Percentiles rank a stretch among this genome's conserved stretches.
These are phyloP conservation scores for Salvia miltiorrhiza DNA, from an alignment of 257 asterid species.

Conservation along the genomic window DNA sequence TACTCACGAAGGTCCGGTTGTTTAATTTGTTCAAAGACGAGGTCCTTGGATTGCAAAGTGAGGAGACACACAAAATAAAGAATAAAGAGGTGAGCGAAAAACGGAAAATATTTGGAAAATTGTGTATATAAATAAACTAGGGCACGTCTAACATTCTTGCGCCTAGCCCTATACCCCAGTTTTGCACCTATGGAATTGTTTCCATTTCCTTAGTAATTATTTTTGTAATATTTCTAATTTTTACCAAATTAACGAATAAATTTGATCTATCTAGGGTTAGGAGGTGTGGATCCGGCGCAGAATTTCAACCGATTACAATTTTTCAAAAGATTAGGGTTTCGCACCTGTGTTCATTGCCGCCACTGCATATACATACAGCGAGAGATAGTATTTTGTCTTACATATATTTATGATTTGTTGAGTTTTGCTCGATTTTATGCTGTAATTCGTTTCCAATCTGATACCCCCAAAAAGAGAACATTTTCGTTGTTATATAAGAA, in stretches of 20 bases:
- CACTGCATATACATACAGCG: slow-evolving; percentile 34
- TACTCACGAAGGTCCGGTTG: not conserved
- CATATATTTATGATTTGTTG: slow-evolving; percentile 28
- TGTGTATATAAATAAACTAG: slow-evolving; percentile 23
- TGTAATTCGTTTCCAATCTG: not conserved
- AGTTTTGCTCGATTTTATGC: slow-evolving; percentile 8
- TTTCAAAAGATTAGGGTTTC: slow-evolving; percentile 55
- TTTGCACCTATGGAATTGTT: slow-evolving; percentile 41
- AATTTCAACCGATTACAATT: slow-evolving; percentile 26
- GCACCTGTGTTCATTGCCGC: slow-evolving; percentile 59
- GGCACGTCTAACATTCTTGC: slow-evolving; percentile 34
- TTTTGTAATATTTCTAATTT: slow-evolving; percentile 13
- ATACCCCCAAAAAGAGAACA: not conserved
- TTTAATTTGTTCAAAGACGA: not conserved
- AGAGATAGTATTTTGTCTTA: slow-evolving; percentile 18
- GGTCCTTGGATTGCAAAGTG: slow-evolving; percentile 9
- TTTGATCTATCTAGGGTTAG: slow-evolving; percentile 55
- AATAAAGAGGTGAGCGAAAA: not conserved
- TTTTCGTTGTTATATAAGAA: slow-evolving; percentile 8
- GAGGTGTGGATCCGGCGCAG: slow-evolving; percentile 60
- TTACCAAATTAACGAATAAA: slow-evolving; percentile 24
- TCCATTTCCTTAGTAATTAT: slow-evolving; percentile 22
- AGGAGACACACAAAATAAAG: not conserved
- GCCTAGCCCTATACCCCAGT: slow-evolving; percentile 76
- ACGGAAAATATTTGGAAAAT: not conserved